Evolutionary conservation across 2,329 filamentous ascomycete species (phyloP).

Genomic region (Colletotrichum sansevieriae): DNA sequence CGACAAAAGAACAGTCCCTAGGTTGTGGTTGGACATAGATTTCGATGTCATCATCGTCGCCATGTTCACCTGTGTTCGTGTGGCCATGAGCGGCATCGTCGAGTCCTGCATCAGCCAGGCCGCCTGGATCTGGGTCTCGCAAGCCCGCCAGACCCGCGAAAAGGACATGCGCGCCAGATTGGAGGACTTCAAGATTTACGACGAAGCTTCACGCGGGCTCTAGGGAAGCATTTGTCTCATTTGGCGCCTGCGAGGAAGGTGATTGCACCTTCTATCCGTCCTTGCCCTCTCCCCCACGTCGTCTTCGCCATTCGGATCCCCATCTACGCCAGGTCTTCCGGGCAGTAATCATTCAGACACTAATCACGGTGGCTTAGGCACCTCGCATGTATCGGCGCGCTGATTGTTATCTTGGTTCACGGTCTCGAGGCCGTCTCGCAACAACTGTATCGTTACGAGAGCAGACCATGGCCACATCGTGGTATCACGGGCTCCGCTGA

Average conservation of each 20-base stretch:
- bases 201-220: constrained; percentile 54
- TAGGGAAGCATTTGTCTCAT: constrained; percentile 52
- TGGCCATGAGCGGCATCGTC: constrained; percentile 52
- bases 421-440: constrained; percentile 57
- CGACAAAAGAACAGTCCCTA: constrained; percentile 49
- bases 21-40: constrained; percentile 47
- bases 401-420: constrained; percentile 52
- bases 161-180: constrained; percentile 49
- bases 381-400: constrained; percentile 54
- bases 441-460: constrained; percentile 53
- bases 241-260: constrained; percentile 53
- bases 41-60: constrained; percentile 53
- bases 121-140: constrained; percentile 57
- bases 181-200: constrained; percentile 55
- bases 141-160: constrained; percentile 49
- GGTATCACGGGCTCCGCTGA: constrained; percentile 38
- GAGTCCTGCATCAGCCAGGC: constrained; percentile 54
- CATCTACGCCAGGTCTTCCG: no score
- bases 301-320: constrained; percentile 11
- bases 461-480: constrained; percentile 43
- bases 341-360: no score
- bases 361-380: constrained; percentile 45
- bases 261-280: not conserved
- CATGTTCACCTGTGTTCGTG: constrained; percentile 53
- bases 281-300: not conserved